Conservation (phyloP, 805 yeast species). For the Candida silvicultrix region DNA sequence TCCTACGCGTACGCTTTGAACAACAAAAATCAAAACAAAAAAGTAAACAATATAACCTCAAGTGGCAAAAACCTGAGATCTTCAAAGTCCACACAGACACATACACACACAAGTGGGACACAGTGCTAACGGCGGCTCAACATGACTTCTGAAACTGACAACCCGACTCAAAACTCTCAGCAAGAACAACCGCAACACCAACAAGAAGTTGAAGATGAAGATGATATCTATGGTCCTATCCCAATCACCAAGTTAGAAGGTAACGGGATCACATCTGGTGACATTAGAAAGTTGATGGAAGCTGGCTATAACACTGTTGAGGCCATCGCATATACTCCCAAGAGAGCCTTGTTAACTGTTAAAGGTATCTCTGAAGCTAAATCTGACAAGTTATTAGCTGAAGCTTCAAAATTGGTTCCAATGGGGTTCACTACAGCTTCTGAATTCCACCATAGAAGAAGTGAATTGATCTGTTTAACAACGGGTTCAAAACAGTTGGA, state of each 20-base stretch:
- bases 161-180: constrained; percentile 1
- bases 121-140: background rate
- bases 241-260: constrained; percentile 54
- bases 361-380: constrained; percentile 95
- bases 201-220: constrained; percentile 34
- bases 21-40: background rate
- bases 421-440: constrained; percentile 98
- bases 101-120: background rate
- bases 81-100: too few relatives aligned
- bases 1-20: background rate
- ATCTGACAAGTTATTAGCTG: constrained; percentile 77
- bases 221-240: constrained; percentile 52
- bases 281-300: constrained; percentile 72
- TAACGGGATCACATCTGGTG: constrained; percentile 78
- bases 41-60: background rate
- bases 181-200: constrained; percentile 3
- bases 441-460: constrained; percentile 83
- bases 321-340: constrained; percentile 89
- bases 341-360: constrained; percentile 65
- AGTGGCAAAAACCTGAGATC: background rate
- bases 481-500: constrained; percentile 95
- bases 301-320: constrained; percentile 88
- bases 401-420: constrained; percentile 83
- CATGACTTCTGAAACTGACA: background rate
- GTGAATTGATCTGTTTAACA: constrained; percentile 86